Evolutionary conservation across 352 stramenopile species (phyloP).

Genomic region (Phytophthora aleatoria): DNA sequence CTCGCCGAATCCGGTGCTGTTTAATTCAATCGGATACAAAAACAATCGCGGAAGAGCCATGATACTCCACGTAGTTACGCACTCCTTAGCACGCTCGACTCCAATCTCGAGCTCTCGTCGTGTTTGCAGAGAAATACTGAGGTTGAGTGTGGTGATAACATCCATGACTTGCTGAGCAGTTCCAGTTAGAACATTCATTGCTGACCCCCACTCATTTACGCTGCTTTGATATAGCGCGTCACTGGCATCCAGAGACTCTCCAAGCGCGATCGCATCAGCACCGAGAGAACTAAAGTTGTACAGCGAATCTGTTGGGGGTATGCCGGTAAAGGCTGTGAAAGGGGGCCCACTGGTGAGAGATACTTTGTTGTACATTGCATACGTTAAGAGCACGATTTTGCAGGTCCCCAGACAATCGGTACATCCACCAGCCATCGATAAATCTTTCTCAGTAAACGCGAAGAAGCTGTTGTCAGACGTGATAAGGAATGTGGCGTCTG

Average conservation of each 20-base stretch:
- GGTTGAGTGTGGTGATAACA: conserved; percentile 20
- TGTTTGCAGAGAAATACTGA: conserved; percentile 24
- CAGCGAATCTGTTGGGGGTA: conserved; percentile 14
- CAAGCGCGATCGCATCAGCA: conserved; percentile 17
- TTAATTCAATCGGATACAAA: conserved; percentile 17
- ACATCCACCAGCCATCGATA: conserved; percentile 30
- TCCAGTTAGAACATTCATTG: conserved; percentile 19
- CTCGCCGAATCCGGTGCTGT: conserved; percentile 19
- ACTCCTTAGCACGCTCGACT: conserved; percentile 13
- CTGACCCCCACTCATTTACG: conserved; percentile 30
- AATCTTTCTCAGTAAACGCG: conserved; percentile 30
- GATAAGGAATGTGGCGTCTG: conserved; percentile 27
- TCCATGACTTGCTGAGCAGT: conserved; percentile 24
- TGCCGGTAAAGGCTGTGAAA: conserved; percentile 24
- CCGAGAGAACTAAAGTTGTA: conserved; percentile 29
- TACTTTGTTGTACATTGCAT: conserved; percentile 12
- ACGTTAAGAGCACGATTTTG: conserved; percentile 25
- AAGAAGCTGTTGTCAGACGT: conserved; percentile 29
- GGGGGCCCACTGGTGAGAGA: conserved; percentile 24
- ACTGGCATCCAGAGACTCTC: conserved; percentile 17
- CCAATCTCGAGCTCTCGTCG: conserved; percentile 27
- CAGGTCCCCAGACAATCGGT: conserved; percentile 24
- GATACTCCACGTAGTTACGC: conserved; percentile 30
- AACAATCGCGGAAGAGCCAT: conserved; percentile 30
- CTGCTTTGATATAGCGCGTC: conserved; percentile 24